A percentile compares a stretch with the other conserved stretches of the same genome.
phyloP scores from a whole-genome alignment of 176 grass and related monocot genomes.

The Dendrocalamus sinicus region DNA sequence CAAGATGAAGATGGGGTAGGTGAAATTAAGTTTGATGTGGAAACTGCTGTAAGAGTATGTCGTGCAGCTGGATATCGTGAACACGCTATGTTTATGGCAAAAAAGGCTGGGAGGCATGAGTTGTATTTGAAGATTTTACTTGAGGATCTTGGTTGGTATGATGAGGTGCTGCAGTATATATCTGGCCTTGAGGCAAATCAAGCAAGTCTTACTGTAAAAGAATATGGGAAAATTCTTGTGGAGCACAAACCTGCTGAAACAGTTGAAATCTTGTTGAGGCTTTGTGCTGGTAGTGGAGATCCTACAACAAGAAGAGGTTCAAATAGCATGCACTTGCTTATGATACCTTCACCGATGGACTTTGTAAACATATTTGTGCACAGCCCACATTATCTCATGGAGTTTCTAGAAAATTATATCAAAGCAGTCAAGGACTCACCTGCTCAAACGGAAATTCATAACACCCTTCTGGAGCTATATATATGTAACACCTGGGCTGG shows the following conservation, averaged over 20 bases:
- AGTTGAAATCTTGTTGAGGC: constrained; percentile 76
- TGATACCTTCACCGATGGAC: constrained; percentile 92
- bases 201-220: constrained; percentile 91
- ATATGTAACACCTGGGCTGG: not conserved
- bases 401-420: constrained; percentile 92
- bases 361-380: constrained; percentile 97
- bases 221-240: constrained; percentile 97
- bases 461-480: constrained; percentile 95
- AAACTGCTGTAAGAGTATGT: constrained; percentile 97
- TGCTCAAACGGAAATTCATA: constrained; percentile 93
- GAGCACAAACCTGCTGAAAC: constrained; percentile 89
- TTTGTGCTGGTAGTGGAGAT: constrained; percentile 72
- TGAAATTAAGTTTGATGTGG: constrained; percentile 98
- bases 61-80: constrained; percentile 96
- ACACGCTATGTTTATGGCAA: constrained; percentile 97
- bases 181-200: constrained; percentile 84
- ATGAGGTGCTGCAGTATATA: constrained; percentile 92
- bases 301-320: constrained; percentile 56
- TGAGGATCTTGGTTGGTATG: constrained; percentile 93
- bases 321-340: constrained; percentile 65
- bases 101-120: constrained; percentile 92
- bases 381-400: constrained; percentile 82
- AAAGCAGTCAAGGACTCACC: constrained; percentile 76
- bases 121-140: constrained; percentile 98
- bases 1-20: constrained; percentile 84